Evolutionary conservation across 228 moss, liverwort and hornwort species (phyloP), one percentile per base, ranked within the genome.

Genomic region (Sphagnum fallax): DNA sequence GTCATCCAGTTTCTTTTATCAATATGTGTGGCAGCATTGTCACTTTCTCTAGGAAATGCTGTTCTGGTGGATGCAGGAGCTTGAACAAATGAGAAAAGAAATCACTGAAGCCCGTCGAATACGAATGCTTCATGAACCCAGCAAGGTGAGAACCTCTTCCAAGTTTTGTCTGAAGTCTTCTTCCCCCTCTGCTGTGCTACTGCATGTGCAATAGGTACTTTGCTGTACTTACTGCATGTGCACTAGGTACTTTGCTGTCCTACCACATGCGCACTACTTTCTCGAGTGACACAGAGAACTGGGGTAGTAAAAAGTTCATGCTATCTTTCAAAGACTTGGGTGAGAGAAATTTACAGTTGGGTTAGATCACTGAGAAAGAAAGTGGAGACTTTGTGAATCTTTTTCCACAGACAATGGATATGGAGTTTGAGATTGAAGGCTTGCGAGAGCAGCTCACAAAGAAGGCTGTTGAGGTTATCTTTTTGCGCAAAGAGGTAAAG

Each of bases 351-450:
- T 32, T 32, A 32, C 32, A 32, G 32, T 32, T 32, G 32, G 32
- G 32, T 32, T 1, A 32, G 32, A 2, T 32, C 32, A 32, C 32
- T 32, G 32, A 32, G 32, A 32, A 32, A 32, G 32, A 32, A 32
- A 32, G 32, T 32, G 32, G 32, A 32, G 32, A 32, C 32, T 32
- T 32, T 32, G 32, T 32, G 32, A 32, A 32, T 2, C 2, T 32
- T 32, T 32, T 32, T 32, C 32, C 32, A 3, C 83, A 92, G 89
- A 82, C 83, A 5, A 94, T 86, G 89, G 94, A 92, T 48, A 98
- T 92, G 98, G 94, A 98, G 81, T 88, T 88, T 62, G 88, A 94
- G 74, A 90, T 94, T 63, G 80, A 82, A 68, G 84, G 85, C 48
- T 78, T 98, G 79, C 89, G 89, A 71, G 81, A 84, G 73, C 88